phyloP scores from a whole-genome alignment of 257 asterid genomes.

The Hygrophila difformis region DNA sequence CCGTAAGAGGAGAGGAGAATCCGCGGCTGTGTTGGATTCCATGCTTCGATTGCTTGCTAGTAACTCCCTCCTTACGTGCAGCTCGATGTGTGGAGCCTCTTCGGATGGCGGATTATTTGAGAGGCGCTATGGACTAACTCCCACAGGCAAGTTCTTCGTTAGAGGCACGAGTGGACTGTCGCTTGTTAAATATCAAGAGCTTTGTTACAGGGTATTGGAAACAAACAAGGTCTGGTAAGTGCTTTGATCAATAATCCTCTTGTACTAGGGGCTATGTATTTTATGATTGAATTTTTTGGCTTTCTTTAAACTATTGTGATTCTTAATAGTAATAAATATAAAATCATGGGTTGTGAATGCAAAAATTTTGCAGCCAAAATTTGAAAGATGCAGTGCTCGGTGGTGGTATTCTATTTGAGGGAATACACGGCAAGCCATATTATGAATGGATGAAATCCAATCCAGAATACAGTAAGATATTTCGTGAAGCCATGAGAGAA shows the following conservation, averaged over 20 bases:
- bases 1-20: slow-evolving; percentile 6
- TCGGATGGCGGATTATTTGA: neutral
- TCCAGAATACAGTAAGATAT: slow-evolving; percentile 19
- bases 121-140: slow-evolving; percentile 20
- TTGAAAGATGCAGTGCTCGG: slow-evolving; percentile 26
- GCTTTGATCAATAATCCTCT: neutral
- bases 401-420: slow-evolving; percentile 31
- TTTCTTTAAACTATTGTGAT: neutral
- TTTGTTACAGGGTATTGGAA: too few relatives aligned
- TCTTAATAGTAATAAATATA: too few relatives aligned
- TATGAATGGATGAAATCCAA: slow-evolving; percentile 21
- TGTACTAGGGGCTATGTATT: too few relatives aligned
- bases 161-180: slow-evolving; percentile 24
- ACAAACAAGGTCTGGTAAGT: neutral
- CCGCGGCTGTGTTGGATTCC: slow-evolving; percentile 23
- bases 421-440: slow-evolving; percentile 25
- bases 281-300: neutral
- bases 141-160: slow-evolving; percentile 21
- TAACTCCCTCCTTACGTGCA: slow-evolving; percentile 24
- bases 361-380: neutral
- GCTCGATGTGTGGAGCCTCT: slow-evolving; percentile 5
- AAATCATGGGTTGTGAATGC: too few relatives aligned
- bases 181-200: neutral
- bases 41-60: slow-evolving; percentile 33
- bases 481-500: slow-evolving; percentile 27